Evolutionary conservation across 2,329 filamentous ascomycete species (phyloP), one percentile per base, ranked within the genome.

Genomic region (Xylariaceae sp.): DNA sequence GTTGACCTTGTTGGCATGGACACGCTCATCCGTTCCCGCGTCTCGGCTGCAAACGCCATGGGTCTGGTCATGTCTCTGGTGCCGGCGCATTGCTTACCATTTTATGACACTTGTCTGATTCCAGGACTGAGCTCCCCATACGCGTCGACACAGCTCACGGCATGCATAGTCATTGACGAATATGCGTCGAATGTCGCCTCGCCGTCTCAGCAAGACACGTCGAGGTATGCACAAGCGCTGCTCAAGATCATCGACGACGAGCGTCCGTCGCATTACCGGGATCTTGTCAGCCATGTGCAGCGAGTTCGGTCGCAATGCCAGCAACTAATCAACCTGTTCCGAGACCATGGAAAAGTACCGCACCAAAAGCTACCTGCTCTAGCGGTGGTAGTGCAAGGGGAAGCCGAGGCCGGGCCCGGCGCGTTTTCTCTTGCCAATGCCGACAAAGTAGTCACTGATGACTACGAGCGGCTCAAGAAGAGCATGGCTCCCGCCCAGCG

Each of bases 1-100:
- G 83, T 97, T 32, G 94, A 98, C 57, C 72, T 98, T 29, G 89
- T 98, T 17, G 89, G 92, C 21, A 77, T 85, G 54, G 92, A 98
- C 44, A 82, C 82, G 5, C 78, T 98, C 61, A 79, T 97, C 34
- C 81, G 90, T 45, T 95, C 89, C 6, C 85, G 90, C 50, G 83
- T 94, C n/a, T 85, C 80, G 43, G 87, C 89, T 9, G 86, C 90
- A 14, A 81, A 77, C 55, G 92, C 92, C 2, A 80, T 98, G 62
- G 92, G 90, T 23, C 75, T 87, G 49, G 74, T 94, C 29, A 85
- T 98, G 68, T 79, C 83, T 12, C 65, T 81, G 26, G 83, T 94
- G 59, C 85, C 88, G n/a, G 60, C 74, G 21, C 66, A 66, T 38
- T 73, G 67, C 44, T 69, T 78, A 51, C 74, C 78, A 40, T 74